Conservation (phyloP, 2,329 filamentous ascomycete genomes). For the Ascomycota sp. region DNA sequence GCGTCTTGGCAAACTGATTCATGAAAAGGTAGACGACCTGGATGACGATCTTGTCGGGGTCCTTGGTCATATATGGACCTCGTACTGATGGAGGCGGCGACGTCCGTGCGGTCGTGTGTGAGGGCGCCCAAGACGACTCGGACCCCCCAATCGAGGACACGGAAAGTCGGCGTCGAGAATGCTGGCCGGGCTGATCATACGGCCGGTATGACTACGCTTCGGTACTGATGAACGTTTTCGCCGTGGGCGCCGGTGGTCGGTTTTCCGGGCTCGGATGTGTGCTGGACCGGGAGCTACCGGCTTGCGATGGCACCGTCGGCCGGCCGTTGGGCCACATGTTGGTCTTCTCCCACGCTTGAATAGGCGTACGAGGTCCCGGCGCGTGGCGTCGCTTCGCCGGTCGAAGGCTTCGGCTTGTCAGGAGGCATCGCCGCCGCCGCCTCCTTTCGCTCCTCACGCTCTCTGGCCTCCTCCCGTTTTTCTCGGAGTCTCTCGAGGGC, state of each 20-base stretch:
- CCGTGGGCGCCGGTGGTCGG: conserved; percentile 25
- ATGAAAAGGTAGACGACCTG: conserved; percentile 85
- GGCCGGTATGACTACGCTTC: conserved; percentile 55
- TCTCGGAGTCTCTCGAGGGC: conserved; percentile 4
- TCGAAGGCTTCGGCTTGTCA: conserved; percentile 10
- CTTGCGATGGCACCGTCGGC: conserved; percentile 18
- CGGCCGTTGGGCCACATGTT: conserved; percentile 49
- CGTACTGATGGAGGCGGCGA: conserved; percentile 64
- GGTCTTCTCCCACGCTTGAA: conserved; percentile 45
- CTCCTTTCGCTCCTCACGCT: conserved; percentile 13
- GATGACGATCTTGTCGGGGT: conserved; percentile 92
- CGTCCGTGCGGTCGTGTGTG: conserved; percentile 64
- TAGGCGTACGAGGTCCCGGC: conserved; percentile 38
- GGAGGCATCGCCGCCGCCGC: conserved; percentile 5
- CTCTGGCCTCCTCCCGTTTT: conserved; percentile 11
- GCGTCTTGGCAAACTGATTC: conserved; percentile 72
- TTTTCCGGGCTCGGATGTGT: conserved; percentile 13
- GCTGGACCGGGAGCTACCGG: conserved; percentile 10
- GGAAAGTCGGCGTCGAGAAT: conserved; percentile 35
- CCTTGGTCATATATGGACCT: conserved; percentile 64
- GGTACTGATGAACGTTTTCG: conserved; percentile 36
- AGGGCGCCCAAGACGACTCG: conserved; percentile 71
- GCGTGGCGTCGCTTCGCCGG: conserved; percentile 13
- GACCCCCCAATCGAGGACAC: conserved; percentile 49
- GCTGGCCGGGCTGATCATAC: conserved; percentile 47